Evolutionary conservation across 768 basidiomycete genomes (phyloP), one percentile per base, ranked within the genome.

Genomic region (Auricularia sp.): DNA sequence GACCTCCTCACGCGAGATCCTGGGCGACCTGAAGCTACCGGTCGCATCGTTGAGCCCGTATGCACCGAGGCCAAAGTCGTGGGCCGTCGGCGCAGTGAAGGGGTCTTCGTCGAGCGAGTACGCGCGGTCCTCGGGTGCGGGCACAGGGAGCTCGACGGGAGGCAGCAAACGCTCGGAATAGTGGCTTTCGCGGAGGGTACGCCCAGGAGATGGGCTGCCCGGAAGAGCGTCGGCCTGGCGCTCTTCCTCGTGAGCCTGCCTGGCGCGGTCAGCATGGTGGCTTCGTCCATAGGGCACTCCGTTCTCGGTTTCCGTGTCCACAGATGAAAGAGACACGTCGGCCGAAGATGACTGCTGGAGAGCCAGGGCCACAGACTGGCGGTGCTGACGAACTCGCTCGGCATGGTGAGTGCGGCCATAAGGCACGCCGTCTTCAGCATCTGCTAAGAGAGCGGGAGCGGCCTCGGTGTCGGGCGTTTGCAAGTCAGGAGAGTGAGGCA

Each of bases 381-480:
- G 47, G 16, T 51, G 47, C 6, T 51, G 18, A 6, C 12, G 23
- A 7, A 18, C 76, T 34, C 84, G 79, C 51, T 85, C 83, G 7
- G 80, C 78, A 67, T 86, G 87, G 72, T 86, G 87, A 21, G 79
- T 80, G n/a, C 84, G 80, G 21, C 86, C 87, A 59, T 85, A 81
- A 4, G 85, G 84, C 62, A 87, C 74, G 2, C 86, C 86, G 64
- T 81, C 82, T 71, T 87, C 86, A 8, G 82, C 18, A 18, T 51
- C 47, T 6, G 14, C 47, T 6, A 18, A 16, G 16, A 16, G 8
- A 6, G 11, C 47, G 10, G 21, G 18, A 18, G 47, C 6, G 1
- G 21, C 14, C 18, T 51, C 47, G 47, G 47, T 18, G 18, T 51
- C 47, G 47, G 47, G 14, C 7, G 39, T 42, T 7, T 42, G 39